These are phyloP conservation scores for Pichia sp. DNA, from an alignment of 1,139 yeast genomes.

Conservation along the genomic window DNA sequence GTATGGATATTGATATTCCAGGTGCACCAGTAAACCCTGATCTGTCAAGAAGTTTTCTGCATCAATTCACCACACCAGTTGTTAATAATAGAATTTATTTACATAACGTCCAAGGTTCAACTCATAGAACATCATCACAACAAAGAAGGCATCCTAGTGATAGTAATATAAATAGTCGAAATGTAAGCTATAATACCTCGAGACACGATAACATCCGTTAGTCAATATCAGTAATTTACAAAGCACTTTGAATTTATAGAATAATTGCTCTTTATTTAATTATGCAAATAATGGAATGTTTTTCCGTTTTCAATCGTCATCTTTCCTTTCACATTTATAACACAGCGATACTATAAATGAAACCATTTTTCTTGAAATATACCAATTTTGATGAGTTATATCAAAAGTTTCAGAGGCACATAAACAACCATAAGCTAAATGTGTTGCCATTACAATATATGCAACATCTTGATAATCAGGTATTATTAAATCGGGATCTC, in stretches of 20 bases:
- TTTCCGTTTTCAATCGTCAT: background rate
- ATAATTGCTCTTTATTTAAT: background rate
- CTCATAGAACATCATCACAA: slow-evolving; percentile 8
- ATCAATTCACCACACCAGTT: slow-evolving; percentile 22
- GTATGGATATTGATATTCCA: background rate
- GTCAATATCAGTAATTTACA: background rate
- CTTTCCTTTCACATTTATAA: slow-evolving; percentile 9
- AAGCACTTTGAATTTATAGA: background rate
- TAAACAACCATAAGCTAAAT: slow-evolving; percentile 21
- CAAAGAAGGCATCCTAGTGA: slow-evolving; percentile 14
- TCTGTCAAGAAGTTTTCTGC: slow-evolving; percentile 6
- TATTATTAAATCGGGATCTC: slow-evolving; percentile 24
- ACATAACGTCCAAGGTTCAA: slow-evolving; percentile 13
- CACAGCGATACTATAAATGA: slow-evolving; percentile 17
- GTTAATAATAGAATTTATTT: slow-evolving; percentile 18
- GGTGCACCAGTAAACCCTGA: slow-evolving; percentile 6
- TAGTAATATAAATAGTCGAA: background rate
- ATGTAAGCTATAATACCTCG: slow-evolving; percentile 17
- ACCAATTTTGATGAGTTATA: slow-evolving; percentile 25
- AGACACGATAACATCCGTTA: slow-evolving; percentile 21
- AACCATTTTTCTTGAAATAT: slow-evolving; percentile 25
- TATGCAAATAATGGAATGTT: background rate
- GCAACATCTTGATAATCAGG: slow-evolving; percentile 26
- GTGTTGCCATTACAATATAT: slow-evolving; percentile 27
- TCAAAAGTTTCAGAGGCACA: slow-evolving; percentile 21